A percentile compares a stretch with the other conserved stretches of the same genome.
These are phyloP conservation scores for Ophiostoma tasmaniense DNA, from an alignment of 2,329 filamentous ascomycete species.

Conservation along the genomic window DNA sequence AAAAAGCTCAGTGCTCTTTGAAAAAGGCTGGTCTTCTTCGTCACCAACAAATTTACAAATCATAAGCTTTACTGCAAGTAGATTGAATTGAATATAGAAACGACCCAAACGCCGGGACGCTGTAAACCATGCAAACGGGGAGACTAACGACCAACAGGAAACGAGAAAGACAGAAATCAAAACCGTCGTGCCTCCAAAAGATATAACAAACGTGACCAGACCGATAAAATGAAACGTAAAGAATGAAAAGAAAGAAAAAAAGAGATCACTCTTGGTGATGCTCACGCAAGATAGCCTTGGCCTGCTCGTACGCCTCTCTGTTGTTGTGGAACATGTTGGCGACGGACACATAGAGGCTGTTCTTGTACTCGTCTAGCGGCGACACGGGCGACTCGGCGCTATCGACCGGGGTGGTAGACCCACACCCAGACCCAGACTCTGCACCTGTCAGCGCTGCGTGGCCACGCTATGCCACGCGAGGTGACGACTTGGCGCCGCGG, in stretches of 20 bases:
- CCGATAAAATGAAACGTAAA: background rate
- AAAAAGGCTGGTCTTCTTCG: no score
- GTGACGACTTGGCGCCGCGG: constrained; percentile 46
- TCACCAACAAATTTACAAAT: no score
- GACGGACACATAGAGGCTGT: background rate
- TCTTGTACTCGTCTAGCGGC: background rate
- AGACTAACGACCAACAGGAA: background rate
- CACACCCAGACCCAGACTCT: background rate
- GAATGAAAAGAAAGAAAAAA: background rate
- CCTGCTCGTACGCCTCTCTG: background rate
- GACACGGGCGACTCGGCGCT: background rate
- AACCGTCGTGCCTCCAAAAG: constrained; percentile 1
- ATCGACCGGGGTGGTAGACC: no score
- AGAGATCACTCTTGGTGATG: background rate
- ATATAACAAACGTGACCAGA: background rate
- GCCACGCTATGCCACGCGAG: constrained; percentile 31
- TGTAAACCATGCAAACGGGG: background rate
- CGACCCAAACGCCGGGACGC: background rate
- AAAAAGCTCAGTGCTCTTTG: no score
- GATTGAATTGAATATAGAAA: background rate
- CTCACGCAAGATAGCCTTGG: background rate
- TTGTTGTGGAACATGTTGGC: background rate
- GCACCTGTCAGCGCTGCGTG: background rate
- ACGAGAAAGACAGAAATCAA: background rate
- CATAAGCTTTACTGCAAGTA: background rate